Conservation (phyloP, 176 grass and related monocot genomes). For the Oryza meyeriana region DNA sequence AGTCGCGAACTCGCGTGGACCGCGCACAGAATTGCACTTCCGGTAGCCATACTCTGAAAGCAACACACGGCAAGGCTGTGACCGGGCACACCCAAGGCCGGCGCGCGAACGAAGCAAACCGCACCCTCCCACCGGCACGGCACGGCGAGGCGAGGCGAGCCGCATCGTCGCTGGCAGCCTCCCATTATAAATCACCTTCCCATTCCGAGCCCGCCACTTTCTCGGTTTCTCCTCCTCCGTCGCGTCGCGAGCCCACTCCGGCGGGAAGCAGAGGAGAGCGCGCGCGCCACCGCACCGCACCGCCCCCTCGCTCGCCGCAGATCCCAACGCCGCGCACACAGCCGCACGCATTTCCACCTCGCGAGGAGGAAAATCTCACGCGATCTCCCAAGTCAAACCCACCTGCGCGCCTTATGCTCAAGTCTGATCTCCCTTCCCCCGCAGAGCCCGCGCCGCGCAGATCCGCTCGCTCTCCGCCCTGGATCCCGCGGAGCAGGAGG, state of each 20-base stretch:
- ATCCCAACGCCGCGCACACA: not conserved
- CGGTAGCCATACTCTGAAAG: not conserved
- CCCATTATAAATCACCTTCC: not conserved
- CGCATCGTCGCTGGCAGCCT: not conserved
- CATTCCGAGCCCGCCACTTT: not conserved
- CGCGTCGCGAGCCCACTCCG: not conserved
- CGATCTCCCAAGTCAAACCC: conserved; percentile 33
- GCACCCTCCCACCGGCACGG: conserved; percentile 3
- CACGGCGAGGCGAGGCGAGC: not conserved
- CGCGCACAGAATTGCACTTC: too few species aligned
- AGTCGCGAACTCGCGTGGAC: too few species aligned
- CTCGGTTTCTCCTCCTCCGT: not conserved
- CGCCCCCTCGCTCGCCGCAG: not conserved
- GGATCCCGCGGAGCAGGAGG: conserved; percentile 63
- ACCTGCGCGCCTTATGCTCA: not conserved
- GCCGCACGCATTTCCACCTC: not conserved
- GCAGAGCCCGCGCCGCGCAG: conserved; percentile 1
- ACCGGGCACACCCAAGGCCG: not conserved
- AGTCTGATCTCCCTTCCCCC: not conserved
- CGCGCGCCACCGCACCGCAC: not conserved
- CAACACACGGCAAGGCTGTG: not conserved
- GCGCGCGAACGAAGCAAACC: conserved; percentile 10
- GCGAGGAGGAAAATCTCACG: not conserved
- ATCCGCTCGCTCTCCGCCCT: conserved; percentile 32
- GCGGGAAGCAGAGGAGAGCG: not conserved